A percentile compares a stretch with the other conserved stretches of the same genome.
Evolutionary conservation across 345 rosid genomes (phyloP).

Genomic region (Populus euphratica): DNA sequence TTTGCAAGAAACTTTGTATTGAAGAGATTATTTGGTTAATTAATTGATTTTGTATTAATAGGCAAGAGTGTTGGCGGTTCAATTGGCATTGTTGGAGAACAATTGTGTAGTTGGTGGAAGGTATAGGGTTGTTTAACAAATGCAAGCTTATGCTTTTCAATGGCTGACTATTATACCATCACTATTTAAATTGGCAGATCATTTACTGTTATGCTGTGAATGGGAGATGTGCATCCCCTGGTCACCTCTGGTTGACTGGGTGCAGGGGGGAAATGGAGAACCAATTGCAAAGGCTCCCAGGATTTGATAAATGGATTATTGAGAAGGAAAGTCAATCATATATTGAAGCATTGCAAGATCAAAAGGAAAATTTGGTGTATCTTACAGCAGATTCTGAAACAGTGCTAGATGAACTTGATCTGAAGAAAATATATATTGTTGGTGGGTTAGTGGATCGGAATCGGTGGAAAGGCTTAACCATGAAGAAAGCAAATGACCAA

Average conservation of each 20-base stretch:
- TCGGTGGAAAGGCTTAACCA: slow-evolving; percentile 86
- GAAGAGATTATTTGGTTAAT: background rate
- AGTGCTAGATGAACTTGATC: slow-evolving; percentile 63
- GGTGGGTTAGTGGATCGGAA: slow-evolving; percentile 94
- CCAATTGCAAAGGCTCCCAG: slow-evolving; percentile 72
- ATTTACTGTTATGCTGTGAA: slow-evolving; percentile 93
- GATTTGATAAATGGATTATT: slow-evolving; percentile 86
- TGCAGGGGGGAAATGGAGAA: slow-evolving; percentile 59
- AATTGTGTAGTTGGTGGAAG: too few species aligned
- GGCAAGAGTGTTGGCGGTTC: background rate
- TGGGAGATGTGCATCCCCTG: slow-evolving; percentile 55
- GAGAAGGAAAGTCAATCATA: slow-evolving; percentile 72
- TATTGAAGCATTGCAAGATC: slow-evolving; percentile 62
- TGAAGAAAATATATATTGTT: slow-evolving; percentile 54
- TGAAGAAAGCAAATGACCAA: slow-evolving; percentile 87
- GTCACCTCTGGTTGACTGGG: slow-evolving; percentile 88
- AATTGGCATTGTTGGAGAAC: too few species aligned
- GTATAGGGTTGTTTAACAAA: background rate
- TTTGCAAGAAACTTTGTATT: background rate
- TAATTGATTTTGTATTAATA: background rate
- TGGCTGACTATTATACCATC: background rate
- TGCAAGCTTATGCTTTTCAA: background rate
- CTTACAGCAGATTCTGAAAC: slow-evolving; percentile 87
- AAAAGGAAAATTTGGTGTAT: slow-evolving; percentile 67
- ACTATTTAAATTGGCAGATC: slow-evolving; percentile 44